Evolutionary conservation across 2,329 filamentous ascomycete species (phyloP).

Genomic region (Hypoxylon sp.): DNA sequence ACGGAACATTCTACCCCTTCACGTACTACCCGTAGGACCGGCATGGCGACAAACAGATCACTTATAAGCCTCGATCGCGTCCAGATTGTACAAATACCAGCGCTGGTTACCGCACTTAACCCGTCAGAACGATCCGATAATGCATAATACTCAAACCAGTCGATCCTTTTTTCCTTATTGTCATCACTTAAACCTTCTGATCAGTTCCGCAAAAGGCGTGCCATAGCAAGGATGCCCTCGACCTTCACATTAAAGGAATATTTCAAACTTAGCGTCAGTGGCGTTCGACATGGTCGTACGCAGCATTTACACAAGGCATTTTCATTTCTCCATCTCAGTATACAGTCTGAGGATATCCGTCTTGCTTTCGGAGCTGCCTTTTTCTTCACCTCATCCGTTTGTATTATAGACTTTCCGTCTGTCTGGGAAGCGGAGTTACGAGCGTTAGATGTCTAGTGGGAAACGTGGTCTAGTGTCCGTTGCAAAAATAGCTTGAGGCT

Average conservation of each 20-base stretch:
- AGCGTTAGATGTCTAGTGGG: conserved; percentile 43
- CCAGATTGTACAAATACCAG: conserved; percentile 31
- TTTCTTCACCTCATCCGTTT: conserved; percentile 36
- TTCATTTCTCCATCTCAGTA: conserved; percentile 31
- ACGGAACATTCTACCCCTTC: background rate
- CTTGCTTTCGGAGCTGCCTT: conserved; percentile 19
- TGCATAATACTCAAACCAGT: conserved; percentile 40
- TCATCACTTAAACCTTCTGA: conserved; percentile 10
- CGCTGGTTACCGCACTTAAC: conserved; percentile 35
- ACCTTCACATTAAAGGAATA: background rate
- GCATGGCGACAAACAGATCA: background rate
- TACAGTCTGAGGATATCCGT: conserved; percentile 28
- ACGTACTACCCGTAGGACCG: background rate
- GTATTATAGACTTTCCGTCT: conserved; percentile 50
- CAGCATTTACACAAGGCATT: conserved; percentile 35
- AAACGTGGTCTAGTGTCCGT: conserved; percentile 23
- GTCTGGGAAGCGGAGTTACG: conserved; percentile 46
- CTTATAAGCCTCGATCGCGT: conserved; percentile 2
- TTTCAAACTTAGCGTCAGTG: conserved; percentile 18
- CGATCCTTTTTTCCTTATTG: conserved; percentile 25
- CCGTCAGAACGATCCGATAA: conserved; percentile 29
- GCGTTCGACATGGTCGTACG: conserved; percentile 2
- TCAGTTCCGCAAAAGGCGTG: conserved; percentile 3
- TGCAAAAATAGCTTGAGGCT: conserved; percentile 25
- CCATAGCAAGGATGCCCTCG: conserved; percentile 16